Percentiles rank a stretch among this genome's conserved stretches.
These are phyloP conservation scores for Ophiobolus disseminans DNA, from an alignment of 2,329 filamentous ascomycete species.

Conservation along the genomic window DNA sequence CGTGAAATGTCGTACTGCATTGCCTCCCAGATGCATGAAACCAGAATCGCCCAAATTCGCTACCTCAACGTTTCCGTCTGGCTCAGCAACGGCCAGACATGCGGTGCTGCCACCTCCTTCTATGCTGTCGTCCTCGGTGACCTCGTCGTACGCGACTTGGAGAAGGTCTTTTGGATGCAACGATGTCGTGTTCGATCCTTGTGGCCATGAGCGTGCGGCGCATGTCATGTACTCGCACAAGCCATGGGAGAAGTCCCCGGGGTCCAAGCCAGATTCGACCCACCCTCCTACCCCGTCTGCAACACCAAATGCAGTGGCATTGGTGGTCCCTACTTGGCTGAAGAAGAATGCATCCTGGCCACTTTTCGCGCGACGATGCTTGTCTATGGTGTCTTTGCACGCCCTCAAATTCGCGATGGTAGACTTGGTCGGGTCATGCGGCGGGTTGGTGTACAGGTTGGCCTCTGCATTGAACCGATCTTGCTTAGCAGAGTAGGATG, in stretches of 20 bases:
- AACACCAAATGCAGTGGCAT: slow-evolving; percentile 81
- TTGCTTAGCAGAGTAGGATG: slow-evolving; percentile 52
- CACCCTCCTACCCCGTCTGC: slow-evolving; percentile 96
- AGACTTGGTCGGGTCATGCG: slow-evolving; percentile 35
- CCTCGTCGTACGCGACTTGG: slow-evolving; percentile 82
- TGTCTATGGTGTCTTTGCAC: slow-evolving; percentile 54
- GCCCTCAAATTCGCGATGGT: slow-evolving; percentile 32
- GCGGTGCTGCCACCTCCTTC: slow-evolving; percentile 89
- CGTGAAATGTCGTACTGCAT: slow-evolving; percentile 83
- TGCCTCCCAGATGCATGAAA: slow-evolving; percentile 84
- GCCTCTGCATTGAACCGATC: slow-evolving; percentile 45
- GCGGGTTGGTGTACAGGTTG: slow-evolving; percentile 46
- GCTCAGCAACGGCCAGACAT: slow-evolving; percentile 78
- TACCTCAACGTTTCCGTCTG: slow-evolving; percentile 78
- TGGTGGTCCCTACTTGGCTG: slow-evolving; percentile 73
- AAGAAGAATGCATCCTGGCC: slow-evolving; percentile 98
- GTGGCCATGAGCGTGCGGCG: slow-evolving; percentile 67
- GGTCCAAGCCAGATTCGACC: slow-evolving; percentile 90
- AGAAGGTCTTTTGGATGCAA: slow-evolving; percentile 74
- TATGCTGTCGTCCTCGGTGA: slow-evolving; percentile 76
- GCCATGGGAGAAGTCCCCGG: slow-evolving; percentile 92
- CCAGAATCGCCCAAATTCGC: slow-evolving; percentile 97
- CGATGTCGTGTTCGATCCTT: slow-evolving; percentile 45
- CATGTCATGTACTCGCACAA: slow-evolving; percentile 93
- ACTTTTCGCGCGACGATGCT: slow-evolving; percentile 72